These are phyloP conservation scores for Xylariales sp. DNA, from an alignment of 2,329 filamentous ascomycete species.

Conservation along the genomic window DNA sequence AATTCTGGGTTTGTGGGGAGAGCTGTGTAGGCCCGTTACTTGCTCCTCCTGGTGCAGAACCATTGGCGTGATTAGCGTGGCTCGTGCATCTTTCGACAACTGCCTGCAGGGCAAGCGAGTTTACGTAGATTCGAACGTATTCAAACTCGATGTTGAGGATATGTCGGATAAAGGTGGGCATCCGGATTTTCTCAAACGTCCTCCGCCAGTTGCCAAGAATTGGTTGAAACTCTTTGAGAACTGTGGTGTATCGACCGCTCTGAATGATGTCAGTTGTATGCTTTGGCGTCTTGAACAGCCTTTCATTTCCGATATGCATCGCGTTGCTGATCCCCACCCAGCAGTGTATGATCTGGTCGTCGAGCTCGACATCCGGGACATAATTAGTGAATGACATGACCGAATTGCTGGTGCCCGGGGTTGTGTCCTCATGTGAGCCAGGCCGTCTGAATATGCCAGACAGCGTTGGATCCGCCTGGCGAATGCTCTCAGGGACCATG, in stretches of 20 bases:
- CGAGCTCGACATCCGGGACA: slow-evolving; percentile 61
- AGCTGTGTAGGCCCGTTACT: slow-evolving; percentile 33
- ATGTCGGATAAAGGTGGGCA: slow-evolving; percentile 62
- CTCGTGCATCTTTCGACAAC: slow-evolving; percentile 90
- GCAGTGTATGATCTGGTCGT: slow-evolving; percentile 73
- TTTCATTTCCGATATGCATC: slow-evolving; percentile 87
- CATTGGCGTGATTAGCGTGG: slow-evolving; percentile 52
- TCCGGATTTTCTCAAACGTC: slow-evolving; percentile 74
- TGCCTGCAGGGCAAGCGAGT: slow-evolving; percentile 88
- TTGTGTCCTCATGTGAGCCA: slow-evolving; percentile 50
- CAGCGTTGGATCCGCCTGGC: slow-evolving; percentile 54
- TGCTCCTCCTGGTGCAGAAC: slow-evolving; percentile 29
- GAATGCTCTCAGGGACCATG: slow-evolving; percentile 73
- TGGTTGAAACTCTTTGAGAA: slow-evolving; percentile 77
- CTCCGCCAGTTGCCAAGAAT: slow-evolving; percentile 74
- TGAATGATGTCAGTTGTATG: slow-evolving; percentile 87
- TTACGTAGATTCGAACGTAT: slow-evolving; percentile 91
- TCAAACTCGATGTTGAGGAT: slow-evolving; percentile 94
- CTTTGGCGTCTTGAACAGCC: slow-evolving; percentile 80
- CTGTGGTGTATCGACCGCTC: slow-evolving; percentile 75
- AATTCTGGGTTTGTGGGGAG: slow-evolving; percentile 61
- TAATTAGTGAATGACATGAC: slow-evolving; percentile 58
- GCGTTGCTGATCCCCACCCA: slow-evolving; percentile 92
- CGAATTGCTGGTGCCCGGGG: slow-evolving; percentile 55
- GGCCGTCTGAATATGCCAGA: slow-evolving; percentile 42